Evolutionary conservation across 2,329 filamentous ascomycete genomes (phyloP), one percentile per base, ranked within the genome.

Genomic region (Fusarium tanahbumbuense): DNA sequence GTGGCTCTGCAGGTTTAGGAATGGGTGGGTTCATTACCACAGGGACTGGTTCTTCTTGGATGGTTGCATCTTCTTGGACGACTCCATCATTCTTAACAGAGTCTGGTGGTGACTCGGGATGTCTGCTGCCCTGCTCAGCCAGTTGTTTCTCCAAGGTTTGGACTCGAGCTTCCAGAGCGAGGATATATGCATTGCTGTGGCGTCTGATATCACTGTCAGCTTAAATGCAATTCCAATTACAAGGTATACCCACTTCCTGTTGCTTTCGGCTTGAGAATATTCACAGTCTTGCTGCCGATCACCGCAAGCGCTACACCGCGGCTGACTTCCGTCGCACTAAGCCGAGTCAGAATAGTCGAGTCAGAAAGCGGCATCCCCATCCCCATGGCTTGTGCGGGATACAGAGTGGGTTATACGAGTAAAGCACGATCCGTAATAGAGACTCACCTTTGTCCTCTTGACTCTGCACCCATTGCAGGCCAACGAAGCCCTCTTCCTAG

Each of bases 291-390:
- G 58, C 7, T 59, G 44, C 8, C 58, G 55, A 20, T 61, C 54
- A 20, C 40, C 27, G 8, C 58, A 61, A 4, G 58, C 58, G 16
- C 54, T 61, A 23, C 58, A 60, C 15, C 42, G 40, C 30, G 58
- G 58, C 22, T 61, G 54, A 10, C 37, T 60, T 16, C 55, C 58
- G 11, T 61, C 58, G 34, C 58, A 61, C 58, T 61, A 37, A 16
- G 1, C 9, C 8, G 11, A 15, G 6, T 9, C 18, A 37, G 34
- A n/a, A 18, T 5, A 4, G 4, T 15, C 30, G 8, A 30, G 30
- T 48, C 13, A 56, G 28, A 18, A 20, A 8, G 11, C 7, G 6
- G 15, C 13, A 4, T 18, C 2, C 23, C n/a, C 6, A 16, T 15
- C 4, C 10, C n/a, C 6, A 16, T n/a, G 18, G 11, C 18, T 16